Base-by-base conservation (phyloP, 2,329 filamentous ascomycete species). In the Escovopsis weberi region DNA sequence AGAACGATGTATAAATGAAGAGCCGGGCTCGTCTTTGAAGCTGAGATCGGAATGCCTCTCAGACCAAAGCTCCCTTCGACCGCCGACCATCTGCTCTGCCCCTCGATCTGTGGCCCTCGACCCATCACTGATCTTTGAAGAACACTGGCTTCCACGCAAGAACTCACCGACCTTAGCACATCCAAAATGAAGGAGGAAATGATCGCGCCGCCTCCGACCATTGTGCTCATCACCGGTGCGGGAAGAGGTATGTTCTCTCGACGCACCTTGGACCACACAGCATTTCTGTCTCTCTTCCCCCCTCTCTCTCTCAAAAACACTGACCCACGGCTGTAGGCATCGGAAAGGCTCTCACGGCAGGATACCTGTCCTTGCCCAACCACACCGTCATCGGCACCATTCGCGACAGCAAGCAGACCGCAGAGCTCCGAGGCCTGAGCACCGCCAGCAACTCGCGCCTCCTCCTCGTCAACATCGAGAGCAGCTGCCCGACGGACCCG, bases 361-460 rank as follows among this genome's bases (percentile, higher is more conserved):
- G 9, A 18, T 63, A 63, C 47, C 60, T 69, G 34, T 45, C 49
- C 1, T 51, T 57, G 2, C 58, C 64, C 1, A 51, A 60, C 37
- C 59, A 58, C 15, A 63, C 53, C 15, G 59, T 68, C 35, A 59
- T 69, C 12, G 63, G 60, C 18, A 61, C 59, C 6, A 54, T 64
- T 28, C 46, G 46, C 4, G 37, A 48, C 19, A 37, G 8, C 30
- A 36, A 36, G 6, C 28, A 37, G 2, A n/a, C 38, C 10, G n/a
- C 36, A 7, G 41, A 39, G 18, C 36, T 43, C 26, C 30, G 15
- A 2, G 9, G 6, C 5, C 34, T 39, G 2, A 12, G 26, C 34
- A 23, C 41, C 12, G 59, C 48, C 2, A 39, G 51, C 8, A 55
- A 55, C 26, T 59, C 53, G 26, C 41, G 44, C 33, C 40, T 63